phyloP scores from a whole-genome alignment of 805 yeast genomes.

The Saccharomycopsis microspora region DNA sequence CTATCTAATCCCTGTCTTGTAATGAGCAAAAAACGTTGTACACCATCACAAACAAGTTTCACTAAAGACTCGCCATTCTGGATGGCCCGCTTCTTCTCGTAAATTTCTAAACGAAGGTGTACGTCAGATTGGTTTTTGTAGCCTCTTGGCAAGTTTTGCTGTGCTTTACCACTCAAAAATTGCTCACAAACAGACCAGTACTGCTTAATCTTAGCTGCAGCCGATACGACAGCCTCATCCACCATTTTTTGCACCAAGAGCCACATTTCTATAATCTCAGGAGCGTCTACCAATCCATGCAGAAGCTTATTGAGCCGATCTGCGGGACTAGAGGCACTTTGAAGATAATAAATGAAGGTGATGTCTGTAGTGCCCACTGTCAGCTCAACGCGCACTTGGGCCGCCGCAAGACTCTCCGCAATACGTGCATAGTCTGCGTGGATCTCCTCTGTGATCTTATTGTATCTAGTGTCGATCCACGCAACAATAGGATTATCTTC shows the following conservation, averaged over 20 bases:
- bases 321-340: slow-evolving; percentile 8
- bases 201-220: slow-evolving; percentile 29
- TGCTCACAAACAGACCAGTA: slow-evolving; percentile 47
- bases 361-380: slow-evolving; percentile 26
- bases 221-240: slow-evolving; percentile 28
- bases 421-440: slow-evolving; percentile 31
- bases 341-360: slow-evolving; percentile 21
- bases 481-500: slow-evolving; percentile 52
- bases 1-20: slow-evolving; percentile 19
- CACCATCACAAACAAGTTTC: slow-evolving; percentile 22
- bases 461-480: slow-evolving; percentile 45
- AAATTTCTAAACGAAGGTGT: slow-evolving; percentile 30
- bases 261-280: slow-evolving; percentile 52
- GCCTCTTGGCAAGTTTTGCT: slow-evolving; percentile 29
- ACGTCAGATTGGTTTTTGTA: slow-evolving; percentile 27
- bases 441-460: slow-evolving; percentile 27
- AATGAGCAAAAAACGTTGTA: slow-evolving; percentile 25
- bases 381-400: slow-evolving; percentile 30
- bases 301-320: slow-evolving; percentile 13
- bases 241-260: slow-evolving; percentile 30
- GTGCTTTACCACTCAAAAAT: slow-evolving; percentile 39
- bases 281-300: slow-evolving; percentile 36
- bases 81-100: slow-evolving; percentile 31
- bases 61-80: slow-evolving; percentile 29
- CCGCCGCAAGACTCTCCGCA: slow-evolving; percentile 27